Base-by-base conservation (phyloP, 2,329 filamentous ascomycete genomes). In the Fusarium fujikuroi region DNA sequence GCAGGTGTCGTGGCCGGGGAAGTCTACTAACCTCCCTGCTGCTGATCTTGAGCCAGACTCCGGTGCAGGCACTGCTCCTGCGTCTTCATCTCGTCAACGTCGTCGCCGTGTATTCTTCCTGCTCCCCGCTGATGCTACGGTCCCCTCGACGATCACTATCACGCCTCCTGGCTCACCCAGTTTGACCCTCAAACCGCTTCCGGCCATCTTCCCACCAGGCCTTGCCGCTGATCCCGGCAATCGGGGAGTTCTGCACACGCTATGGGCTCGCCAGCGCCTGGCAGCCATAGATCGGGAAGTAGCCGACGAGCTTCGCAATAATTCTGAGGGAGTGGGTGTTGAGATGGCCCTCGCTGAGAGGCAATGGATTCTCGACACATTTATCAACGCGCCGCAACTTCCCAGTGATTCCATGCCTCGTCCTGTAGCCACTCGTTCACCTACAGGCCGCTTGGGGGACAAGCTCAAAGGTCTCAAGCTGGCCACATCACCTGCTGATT, bases 181-280 rank as follows among this genome's bases (percentile, higher is more conserved):
- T 78, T 86, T 90, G 25, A 80, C 88, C 46, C 91, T 95, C 18
- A 95, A 95, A 78, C 93, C 94, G 2, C 85, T 97, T 57, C 95
- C 95, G 0, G 95, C 95, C 37, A 95, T 97, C 74, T 97, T 95
- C 78, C 92, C 93, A 2, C 90, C 92, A 1, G 92, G 92, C 67
- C 85, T 97, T 30, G 92, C 92, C 3, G 87, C 88, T 7, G 92
- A 89, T 28, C 89, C 91, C 1, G 93, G 93, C 11, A 91, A 91
- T 76, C 92, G 93, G 71, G 95, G 95, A 4, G 93, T 97, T 4
- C 83, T 97, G 67, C 95, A 97, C 79, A 97, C 94, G 4, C 90
- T 95, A 65, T 98, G 95, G 94, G 95, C 93, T 23, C 95, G 95
- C 85, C 92, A 93, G 81, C 87, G 95, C 46, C 84, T 97, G 28